Evolutionary conservation across 208 protist species (phyloP).

Genomic region (Leishmania tropica): DNA sequence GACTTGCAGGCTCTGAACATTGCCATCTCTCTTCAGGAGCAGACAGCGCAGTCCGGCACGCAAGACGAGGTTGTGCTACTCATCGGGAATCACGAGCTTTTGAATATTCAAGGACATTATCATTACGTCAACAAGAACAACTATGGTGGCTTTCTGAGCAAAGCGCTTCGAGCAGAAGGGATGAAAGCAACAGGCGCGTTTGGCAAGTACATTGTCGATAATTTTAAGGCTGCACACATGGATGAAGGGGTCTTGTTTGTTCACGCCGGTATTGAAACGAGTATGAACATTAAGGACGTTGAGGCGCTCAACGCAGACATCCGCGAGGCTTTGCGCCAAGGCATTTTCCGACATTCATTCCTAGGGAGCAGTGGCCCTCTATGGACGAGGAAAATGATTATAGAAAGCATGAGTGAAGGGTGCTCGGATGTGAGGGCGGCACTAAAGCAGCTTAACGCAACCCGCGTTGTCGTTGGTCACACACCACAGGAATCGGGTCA

Average conservation of each 20-base stretch:
- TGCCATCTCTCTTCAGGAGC: slow-evolving; percentile 52
- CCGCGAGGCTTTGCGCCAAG: slow-evolving; percentile 35
- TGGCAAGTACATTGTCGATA: slow-evolving; percentile 64
- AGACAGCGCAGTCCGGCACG: slow-evolving; percentile 15
- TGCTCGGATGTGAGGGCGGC: slow-evolving; percentile 46
- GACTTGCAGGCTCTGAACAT: slow-evolving; percentile 55
- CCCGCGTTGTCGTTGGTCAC: slow-evolving; percentile 79
- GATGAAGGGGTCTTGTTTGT: slow-evolving; percentile 64
- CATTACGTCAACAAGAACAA: slow-evolving; percentile 65
- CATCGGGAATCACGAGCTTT: slow-evolving; percentile 88
- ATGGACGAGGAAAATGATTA: slow-evolving; percentile 78
- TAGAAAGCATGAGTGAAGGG: slow-evolving; percentile 46
- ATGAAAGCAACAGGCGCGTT: slow-evolving; percentile 54
- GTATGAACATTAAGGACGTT: slow-evolving; percentile 25
- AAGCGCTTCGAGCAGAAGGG: slow-evolving; percentile 40
- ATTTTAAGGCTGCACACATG: slow-evolving; percentile 58
- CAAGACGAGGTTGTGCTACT: slow-evolving; percentile 69
- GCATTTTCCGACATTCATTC: slow-evolving; percentile 34
- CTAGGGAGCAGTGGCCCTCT: slow-evolving; percentile 62
- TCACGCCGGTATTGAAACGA: slow-evolving; percentile 63
- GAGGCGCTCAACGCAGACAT: slow-evolving; percentile 53
- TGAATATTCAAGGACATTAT: slow-evolving; percentile 76
- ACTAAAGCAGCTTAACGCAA: slow-evolving; percentile 35
- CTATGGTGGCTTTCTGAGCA: slow-evolving; percentile 61
- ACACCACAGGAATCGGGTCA: slow-evolving; percentile 61